Conservation (phyloP, 352 stramenopile species). For the Globisporangium carolinianum region DNA sequence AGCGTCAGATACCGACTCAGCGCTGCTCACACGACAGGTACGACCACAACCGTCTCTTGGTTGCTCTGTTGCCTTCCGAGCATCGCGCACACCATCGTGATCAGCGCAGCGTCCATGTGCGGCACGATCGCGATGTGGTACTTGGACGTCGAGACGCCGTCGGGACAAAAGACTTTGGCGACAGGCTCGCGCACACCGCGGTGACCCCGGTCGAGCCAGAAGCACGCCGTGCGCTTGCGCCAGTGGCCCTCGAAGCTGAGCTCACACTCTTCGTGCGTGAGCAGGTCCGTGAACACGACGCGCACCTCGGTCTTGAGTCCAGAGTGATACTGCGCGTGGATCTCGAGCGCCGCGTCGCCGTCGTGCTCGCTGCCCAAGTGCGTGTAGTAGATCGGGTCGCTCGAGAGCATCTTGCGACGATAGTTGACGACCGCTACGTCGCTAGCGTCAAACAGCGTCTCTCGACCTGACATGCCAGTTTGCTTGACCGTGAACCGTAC, state of each 20-base stretch:
- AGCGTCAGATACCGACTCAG: no score
- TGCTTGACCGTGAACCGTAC: not conserved
- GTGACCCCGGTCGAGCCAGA: slow-evolving; percentile 7
- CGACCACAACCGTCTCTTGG: slow-evolving; percentile 12
- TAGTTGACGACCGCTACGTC: slow-evolving; percentile 1
- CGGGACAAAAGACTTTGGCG: not conserved
- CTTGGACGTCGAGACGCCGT: not conserved
- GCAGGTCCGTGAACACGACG: not conserved
- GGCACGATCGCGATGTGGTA: slow-evolving; percentile 22
- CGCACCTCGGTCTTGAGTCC: not conserved
- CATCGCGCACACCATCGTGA: slow-evolving; percentile 19
- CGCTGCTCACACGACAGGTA: no score
- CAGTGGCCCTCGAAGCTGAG: slow-evolving; percentile 5
- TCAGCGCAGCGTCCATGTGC: slow-evolving; percentile 20
- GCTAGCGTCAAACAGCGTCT: not conserved
- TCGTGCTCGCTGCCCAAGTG: not conserved
- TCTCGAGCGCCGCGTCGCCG: not conserved
- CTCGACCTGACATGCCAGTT: not conserved
- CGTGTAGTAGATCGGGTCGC: not conserved
- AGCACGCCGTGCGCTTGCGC: not conserved
- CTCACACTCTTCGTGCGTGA: not conserved
- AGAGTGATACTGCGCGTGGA: not conserved
- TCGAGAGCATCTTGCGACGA: not conserved
- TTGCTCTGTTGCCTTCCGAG: slow-evolving; percentile 36
- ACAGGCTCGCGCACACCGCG: not conserved